Evolutionary conservation across 106 monocot species (phyloP), one percentile per base, ranked within the genome.

Genomic region (Apostasia ramifera): DNA sequence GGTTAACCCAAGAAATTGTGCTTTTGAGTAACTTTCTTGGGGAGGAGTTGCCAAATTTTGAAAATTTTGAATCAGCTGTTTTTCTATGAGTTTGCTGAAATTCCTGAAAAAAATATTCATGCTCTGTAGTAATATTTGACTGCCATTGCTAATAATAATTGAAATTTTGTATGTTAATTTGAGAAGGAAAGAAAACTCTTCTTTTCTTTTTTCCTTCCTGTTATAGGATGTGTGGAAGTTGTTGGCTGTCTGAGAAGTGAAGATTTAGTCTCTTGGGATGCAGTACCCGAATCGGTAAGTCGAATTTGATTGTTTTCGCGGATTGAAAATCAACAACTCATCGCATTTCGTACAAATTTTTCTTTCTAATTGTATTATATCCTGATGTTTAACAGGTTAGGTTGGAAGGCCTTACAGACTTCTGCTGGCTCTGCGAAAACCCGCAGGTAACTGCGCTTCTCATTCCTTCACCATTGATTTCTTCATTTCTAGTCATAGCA

Each of bases 361-460:
- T 75, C 6, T 39, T 44, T 8, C 26, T 54, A 42, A 39, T 51
- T 65, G 48, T 59, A 38, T 46, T 67, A 15, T n/a, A 8, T 68
- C 3, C 10, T 66, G 48, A 6, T 41, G 26, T 69, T 53, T 61
- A 66, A 48, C 78, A 92, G 92, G 88, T 88, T 11, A 93, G 89
- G 60, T 74, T 93, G 0, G 93, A 93, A 80, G 93, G 86, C 1
- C 77, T 76, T 14, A 93, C 89, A 0, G 75, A 89, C 52, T 93
- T 81, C 47, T 93, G 93, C 53, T 93, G 93, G 93, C 83, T 93
- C 10, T 93, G 93, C 72, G 86, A 93, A 76, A 67, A 86, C 5
- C 92, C 92, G 66, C 80, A 88, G 78, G 88, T 92, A 70, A 5
- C 3, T 49, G 51, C 51, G 39, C 47, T 45, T 66, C 4, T 11